Evolutionary conservation across 148 eudicot species (phyloP).

Genomic region (Chenopodium formosanum): DNA sequence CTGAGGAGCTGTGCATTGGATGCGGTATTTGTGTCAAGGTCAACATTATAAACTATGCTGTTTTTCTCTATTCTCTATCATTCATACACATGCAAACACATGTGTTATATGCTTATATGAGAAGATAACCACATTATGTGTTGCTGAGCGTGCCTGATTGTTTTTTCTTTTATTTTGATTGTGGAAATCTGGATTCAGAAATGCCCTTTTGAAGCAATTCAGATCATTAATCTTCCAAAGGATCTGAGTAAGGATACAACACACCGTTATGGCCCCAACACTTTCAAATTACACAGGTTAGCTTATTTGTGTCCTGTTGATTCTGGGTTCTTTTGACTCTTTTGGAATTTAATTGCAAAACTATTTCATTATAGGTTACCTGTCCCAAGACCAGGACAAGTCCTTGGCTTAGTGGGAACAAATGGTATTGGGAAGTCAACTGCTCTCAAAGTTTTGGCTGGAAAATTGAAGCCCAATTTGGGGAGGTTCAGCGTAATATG

Average conservation of each 20-base stretch:
- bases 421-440: slow-evolving; percentile 99
- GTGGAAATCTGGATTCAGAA: slow-evolving; percentile 54
- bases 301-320: slow-evolving; percentile 8
- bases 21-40: slow-evolving; percentile 99
- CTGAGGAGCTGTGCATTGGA: slow-evolving; percentile 95
- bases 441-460: slow-evolving; percentile 96
- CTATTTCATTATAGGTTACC: slow-evolving; percentile 61
- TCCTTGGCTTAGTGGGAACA: slow-evolving; percentile 98
- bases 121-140: background rate
- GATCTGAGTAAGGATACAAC: slow-evolving; percentile 96
- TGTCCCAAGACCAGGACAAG: slow-evolving; percentile 98
- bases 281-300: slow-evolving; percentile 93
- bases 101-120: background rate
- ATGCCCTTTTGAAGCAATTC: slow-evolving; percentile 99
- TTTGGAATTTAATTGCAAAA: slow-evolving; percentile 8
- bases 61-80: background rate
- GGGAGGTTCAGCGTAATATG: slow-evolving; percentile 77
- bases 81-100: background rate
- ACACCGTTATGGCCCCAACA: slow-evolving; percentile 96
- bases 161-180: slow-evolving; percentile 17
- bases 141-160: background rate
- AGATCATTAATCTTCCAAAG: slow-evolving; percentile 91
- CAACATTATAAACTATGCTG: background rate
- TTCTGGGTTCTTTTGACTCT: background rate
- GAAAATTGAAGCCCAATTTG: slow-evolving; percentile 91